Percentiles rank a stretch among this genome's conserved stretches.
Evolutionary conservation across 2,329 filamentous ascomycete genomes (phyloP).

Genomic region (Aspergillus cejpii): DNA sequence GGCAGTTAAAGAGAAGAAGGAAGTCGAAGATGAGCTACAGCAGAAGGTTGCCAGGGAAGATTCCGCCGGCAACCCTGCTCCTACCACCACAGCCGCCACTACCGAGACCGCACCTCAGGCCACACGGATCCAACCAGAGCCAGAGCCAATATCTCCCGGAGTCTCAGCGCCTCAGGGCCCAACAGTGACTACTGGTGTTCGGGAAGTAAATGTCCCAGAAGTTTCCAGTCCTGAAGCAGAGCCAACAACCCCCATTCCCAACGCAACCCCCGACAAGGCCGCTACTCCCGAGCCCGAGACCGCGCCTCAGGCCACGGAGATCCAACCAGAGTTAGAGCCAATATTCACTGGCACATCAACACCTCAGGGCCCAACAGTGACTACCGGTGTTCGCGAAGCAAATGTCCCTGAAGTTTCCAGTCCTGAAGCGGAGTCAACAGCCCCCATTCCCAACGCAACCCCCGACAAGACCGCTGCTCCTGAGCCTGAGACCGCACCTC

Average conservation of each 20-base stretch:
- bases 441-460: not conserved
- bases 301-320: slow-evolving; percentile 28
- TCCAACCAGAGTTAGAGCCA: slow-evolving; percentile 13
- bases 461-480: slow-evolving; percentile 14
- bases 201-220: slow-evolving; percentile 15
- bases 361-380: slow-evolving; percentile 17
- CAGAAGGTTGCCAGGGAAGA: slow-evolving; percentile 39
- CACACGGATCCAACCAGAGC: slow-evolving; percentile 11
- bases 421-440: slow-evolving; percentile 1
- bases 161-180: slow-evolving; percentile 14
- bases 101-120: slow-evolving; percentile 32
- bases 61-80: slow-evolving; percentile 30
- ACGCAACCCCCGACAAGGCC: slow-evolving; percentile 11
- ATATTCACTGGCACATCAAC: slow-evolving; percentile 16
- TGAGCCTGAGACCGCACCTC: slow-evolving; percentile 37
- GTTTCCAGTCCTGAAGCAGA: slow-evolving; percentile 10
- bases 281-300: slow-evolving; percentile 23
- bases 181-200: slow-evolving; percentile 22
- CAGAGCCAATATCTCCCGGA: slow-evolving; percentile 18
- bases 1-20: slow-evolving; percentile 68
- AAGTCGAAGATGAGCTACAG: slow-evolving; percentile 66
- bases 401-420: slow-evolving; percentile 17
- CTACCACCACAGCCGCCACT: slow-evolving; percentile 33
- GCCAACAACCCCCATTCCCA: not conserved
- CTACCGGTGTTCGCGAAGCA: slow-evolving; percentile 19